Base-by-base conservation (phyloP, 805 yeast genomes). In the Barnettozyma siamensis region DNA sequence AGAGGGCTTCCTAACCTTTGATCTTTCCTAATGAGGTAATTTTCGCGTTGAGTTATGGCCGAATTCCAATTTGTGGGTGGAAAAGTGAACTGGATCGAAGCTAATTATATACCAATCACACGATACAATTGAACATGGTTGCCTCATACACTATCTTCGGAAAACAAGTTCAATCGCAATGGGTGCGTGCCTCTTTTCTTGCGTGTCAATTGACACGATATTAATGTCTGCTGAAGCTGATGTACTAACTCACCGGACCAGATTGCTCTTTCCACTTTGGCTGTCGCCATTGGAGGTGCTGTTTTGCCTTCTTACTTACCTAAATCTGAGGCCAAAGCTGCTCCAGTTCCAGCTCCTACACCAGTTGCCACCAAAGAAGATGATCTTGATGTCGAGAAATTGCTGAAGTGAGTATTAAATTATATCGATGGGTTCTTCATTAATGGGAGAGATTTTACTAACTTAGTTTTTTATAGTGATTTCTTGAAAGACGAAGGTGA, bases 381-480 rank as follows among this genome's bases (percentile, higher is more conserved):
- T 17, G 63, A 60, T 33, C 34, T 60, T 15, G 65, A 60, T 28
- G 65, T 60, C 33, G 65, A 60, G 46, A 60, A 60, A 47, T 42
- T 60, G 45, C 48, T 60, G 46, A 58, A 58, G 52, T 49, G 29
- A 33, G 56, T 50, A 19, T 27, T n/a, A 3, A 36, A 24, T 16
- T 6, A 18, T 2, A n/a, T 16, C 16, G 7, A n/a, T n/a, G n/a
- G n/a, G 24, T 21, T 9, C 24, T 6, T 21, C 9, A 21, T 21
- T 21, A 9, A 7, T 21, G 6, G 24, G 24, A 21, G 24, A 21
- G 6, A 21, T 21, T 19, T 2, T 24, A 23, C 21, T 10, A 6
- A 28, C 17, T 6, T n/a, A n/a, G 9, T 15, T 18, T 10, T 23
- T 21, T 8, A 7, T 37, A 53, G 55, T 47, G 59, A 58, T 43